Base-by-base conservation (phyloP, 441 rosid genomes). In the Erodium chrysanthum region DNA sequence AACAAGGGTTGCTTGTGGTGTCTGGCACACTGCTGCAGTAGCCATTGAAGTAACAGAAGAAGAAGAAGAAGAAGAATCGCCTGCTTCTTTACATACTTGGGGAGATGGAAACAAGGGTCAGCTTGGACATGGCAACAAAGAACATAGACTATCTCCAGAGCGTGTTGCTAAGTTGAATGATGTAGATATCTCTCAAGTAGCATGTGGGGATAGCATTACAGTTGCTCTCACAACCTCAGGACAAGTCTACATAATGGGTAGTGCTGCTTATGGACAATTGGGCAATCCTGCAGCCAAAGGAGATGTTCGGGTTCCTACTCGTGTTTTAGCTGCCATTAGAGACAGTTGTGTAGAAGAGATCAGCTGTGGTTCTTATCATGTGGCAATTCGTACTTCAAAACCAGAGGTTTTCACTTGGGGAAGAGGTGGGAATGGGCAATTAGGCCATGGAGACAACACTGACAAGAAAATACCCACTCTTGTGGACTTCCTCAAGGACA, bases 401-500 rank as follows among this genome's bases (percentile, higher is more conserved):
- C 88, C 94, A 12, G 96, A 92, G 80, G 96, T 92, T 68, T 92
- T 85, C 72, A 88, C 95, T 9, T 93, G 98, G 98, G 98, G 97
- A 56, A 93, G 89, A 79, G 98, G 97, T 70, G 86, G 96, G 73
- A 93, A 93, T 78, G 98, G 98, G 74, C 84, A 96, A 72, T 81
- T 93, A 61, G 98, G 98, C 68, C 96, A 90, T 74, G 95, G 97
- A 58, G 91, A 93, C 81, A 80, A 79, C 25, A 91, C 85, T 81
- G 98, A 93, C 77, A 81, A 87, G 75, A 87, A 84, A 75, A 80
- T 82, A 60, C 97, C 98, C 11, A 72, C 89, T 25, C 46, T 93
- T 70, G 90, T 90, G 10, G 98, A 89, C 79, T 88, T 92, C 42
- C 78, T 89, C 72, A 93, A 84, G 80, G 98, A 93, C 84, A 93